A percentile compares a stretch with the other conserved stretches of the same genome.
Evolutionary conservation across 1,284 basidiomycete genomes (phyloP).

Genomic region (Cryptococcus jaspeensis): DNA sequence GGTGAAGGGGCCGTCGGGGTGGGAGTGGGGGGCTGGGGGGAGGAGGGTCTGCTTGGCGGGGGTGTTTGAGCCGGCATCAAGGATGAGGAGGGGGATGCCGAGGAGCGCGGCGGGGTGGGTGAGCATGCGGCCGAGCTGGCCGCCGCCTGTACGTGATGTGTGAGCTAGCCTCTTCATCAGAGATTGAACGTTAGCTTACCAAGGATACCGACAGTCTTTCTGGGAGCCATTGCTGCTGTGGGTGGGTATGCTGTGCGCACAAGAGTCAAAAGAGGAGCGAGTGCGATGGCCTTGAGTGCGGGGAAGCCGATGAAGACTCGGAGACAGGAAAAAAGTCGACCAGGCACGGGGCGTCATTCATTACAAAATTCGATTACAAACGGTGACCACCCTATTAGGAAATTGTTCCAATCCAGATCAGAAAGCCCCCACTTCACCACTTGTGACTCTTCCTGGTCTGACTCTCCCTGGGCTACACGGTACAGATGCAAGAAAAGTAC

Average conservation of each 20-base stretch:
- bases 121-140: slow-evolving; percentile 97
- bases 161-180: not conserved
- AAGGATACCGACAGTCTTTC: slow-evolving; percentile 51
- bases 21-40: slow-evolving; percentile 58
- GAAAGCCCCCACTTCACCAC: too few species aligned
- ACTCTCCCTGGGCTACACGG: too few species aligned
- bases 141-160: slow-evolving; percentile 67
- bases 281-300: not conserved
- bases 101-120: slow-evolving; percentile 85
- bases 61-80: slow-evolving; percentile 74
- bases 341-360: slow-evolving; percentile 1
- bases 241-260: not conserved
- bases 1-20: slow-evolving; percentile 87
- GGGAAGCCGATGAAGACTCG: not conserved
- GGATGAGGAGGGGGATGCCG: slow-evolving; percentile 80
- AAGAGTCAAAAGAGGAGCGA: not conserved
- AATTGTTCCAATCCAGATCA: too few species aligned
- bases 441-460: too few species aligned
- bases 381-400: too few species aligned
- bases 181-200: slow-evolving; percentile 29
- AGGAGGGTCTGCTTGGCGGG: slow-evolving; percentile 90
- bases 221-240: slow-evolving; percentile 33
- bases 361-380: not conserved
- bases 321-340: slow-evolving; percentile 2
- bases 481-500: too few species aligned